Base-by-base conservation (phyloP, 208 protist species). In the Trypanosoma avium region DNA sequence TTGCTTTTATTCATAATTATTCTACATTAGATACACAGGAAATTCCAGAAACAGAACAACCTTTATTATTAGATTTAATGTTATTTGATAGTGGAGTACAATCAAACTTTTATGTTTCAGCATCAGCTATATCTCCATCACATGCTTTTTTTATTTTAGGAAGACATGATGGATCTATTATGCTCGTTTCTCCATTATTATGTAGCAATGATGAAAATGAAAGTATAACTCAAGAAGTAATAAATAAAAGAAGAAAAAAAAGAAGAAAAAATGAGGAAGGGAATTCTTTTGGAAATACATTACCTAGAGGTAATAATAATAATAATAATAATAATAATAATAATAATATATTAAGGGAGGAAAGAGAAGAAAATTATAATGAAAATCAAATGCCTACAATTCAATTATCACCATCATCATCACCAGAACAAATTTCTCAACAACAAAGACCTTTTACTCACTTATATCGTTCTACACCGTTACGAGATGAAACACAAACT, bases 61-160 rank as follows among this genome's bases (percentile, higher is more conserved):
- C 17, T 5, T 40, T 35, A 15, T 66, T 55, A 53, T n/a, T 64
- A 13, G 53, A 26, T 42, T 27, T 33, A 21, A 10, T 46, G 4
- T 17, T 66, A 19, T 48, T 66, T 57, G 60, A 66, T 48, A 47
- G 48, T 13, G 17, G 61, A 12, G 52, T n/a, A 27, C 29, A 36
- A 21, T 33, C 40, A 17, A 6, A 12, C 0, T 45, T 46, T 15
- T 2, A 49, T 26, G 22, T 61, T 30, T 66, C 48, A 24, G 56
- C 67, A 17, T 21, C 70, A 15, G 56, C 67, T 22, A 27, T 75
- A 0, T 75, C 67, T 27, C 73, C 73, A n/a, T 49, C 61, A n/a
- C 73, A 79, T 63, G 62, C 61, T 32, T 79, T 79, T 35, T 79
- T 73, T 45, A 24, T 79, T 5, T 62, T 61, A 3, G 68, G 62